Evolutionary conservation across 176 grass and related monocot species (phyloP).

Genomic region (Oryza meyeriana): DNA sequence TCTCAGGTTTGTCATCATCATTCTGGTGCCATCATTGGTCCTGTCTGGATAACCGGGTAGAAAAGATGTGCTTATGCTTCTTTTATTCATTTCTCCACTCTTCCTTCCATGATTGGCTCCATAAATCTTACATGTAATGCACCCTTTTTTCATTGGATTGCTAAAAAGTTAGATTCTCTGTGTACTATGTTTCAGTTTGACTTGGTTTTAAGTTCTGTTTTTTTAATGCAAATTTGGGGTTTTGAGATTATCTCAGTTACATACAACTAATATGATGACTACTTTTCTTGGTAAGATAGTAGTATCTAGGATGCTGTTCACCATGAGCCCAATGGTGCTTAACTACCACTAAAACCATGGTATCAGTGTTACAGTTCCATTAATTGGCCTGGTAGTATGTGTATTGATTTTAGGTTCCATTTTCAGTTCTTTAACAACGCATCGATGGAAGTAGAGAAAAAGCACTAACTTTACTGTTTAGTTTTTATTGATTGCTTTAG

Average conservation of each 20-base stretch:
- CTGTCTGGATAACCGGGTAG: slow-evolving; percentile 12
- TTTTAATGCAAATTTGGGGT: background rate
- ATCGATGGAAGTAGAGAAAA: too few species aligned
- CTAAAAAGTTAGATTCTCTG: slow-evolving; percentile 25
- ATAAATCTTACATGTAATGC: background rate
- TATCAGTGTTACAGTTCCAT: too few species aligned
- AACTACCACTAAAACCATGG: too few species aligned
- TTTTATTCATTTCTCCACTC: background rate
- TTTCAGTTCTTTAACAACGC: too few species aligned
- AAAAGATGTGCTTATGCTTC: background rate
- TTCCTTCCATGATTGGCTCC: slow-evolving; percentile 12
- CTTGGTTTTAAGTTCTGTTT: slow-evolving; percentile 12
- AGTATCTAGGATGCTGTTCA: background rate
- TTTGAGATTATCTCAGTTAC: background rate
- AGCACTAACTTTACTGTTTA: too few species aligned
- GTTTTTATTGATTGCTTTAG: too few species aligned
- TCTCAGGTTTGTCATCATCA: background rate
- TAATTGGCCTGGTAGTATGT: too few species aligned
- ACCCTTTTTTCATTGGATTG: slow-evolving; percentile 27
- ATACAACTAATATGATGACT: background rate
- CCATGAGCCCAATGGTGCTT: too few species aligned
- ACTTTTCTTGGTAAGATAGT: background rate
- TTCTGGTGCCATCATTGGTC: slow-evolving; percentile 23
- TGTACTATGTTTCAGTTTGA: slow-evolving; percentile 14
- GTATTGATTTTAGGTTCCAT: too few species aligned